Evolutionary conservation across 2,329 filamentous ascomycete genomes (phyloP).

Genomic region (Cordyceps cicadae): DNA sequence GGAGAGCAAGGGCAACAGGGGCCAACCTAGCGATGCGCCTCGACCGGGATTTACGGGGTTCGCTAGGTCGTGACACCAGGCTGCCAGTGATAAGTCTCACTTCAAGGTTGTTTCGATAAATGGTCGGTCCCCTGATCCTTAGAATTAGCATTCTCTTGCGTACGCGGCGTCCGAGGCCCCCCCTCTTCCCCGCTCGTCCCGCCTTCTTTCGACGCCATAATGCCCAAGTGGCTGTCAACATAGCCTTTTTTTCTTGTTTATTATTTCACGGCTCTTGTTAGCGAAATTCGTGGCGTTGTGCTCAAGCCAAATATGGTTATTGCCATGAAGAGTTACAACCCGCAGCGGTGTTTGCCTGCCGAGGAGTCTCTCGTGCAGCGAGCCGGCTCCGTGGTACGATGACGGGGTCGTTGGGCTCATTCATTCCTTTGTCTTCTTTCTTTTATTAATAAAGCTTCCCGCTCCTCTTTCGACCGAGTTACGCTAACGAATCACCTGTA

Average conservation of each 20-base stretch:
- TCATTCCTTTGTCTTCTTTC: neutral
- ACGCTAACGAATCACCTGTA: neutral
- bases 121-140: neutral
- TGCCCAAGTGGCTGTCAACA: neutral
- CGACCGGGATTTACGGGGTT: neutral
- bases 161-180: neutral
- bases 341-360: neutral
- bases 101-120: neutral
- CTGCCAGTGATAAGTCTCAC: neutral
- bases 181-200: neutral
- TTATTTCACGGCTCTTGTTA: too few relatives aligned
- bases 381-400: neutral
- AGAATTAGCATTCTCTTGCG: neutral
- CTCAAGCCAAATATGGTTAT: neutral
- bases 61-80: neutral
- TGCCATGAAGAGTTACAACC: neutral
- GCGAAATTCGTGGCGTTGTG: neutral
- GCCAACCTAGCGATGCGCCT: neutral
- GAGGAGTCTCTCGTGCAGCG: neutral
- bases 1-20: neutral
- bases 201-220: neutral
- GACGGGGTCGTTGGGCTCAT: neutral
- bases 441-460: neutral
- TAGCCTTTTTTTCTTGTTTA: too few relatives aligned
- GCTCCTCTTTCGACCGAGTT: neutral